These are phyloP conservation scores for Lentinula aciculospora DNA, from an alignment of 768 basidiomycete species.

Conservation along the genomic window DNA sequence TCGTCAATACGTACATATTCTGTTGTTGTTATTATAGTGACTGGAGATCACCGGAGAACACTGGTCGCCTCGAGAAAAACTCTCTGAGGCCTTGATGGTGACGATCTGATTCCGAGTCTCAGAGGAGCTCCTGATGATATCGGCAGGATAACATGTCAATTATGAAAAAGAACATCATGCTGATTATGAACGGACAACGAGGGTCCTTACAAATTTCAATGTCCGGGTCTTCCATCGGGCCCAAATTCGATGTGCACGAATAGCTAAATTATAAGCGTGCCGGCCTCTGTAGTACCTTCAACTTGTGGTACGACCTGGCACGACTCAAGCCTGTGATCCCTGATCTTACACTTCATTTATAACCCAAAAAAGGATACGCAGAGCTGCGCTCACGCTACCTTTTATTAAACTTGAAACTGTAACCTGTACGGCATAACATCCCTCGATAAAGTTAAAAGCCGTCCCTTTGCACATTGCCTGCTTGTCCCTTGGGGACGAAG, in stretches of 20 bases:
- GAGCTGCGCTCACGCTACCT: too few species aligned
- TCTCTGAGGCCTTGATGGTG: not conserved
- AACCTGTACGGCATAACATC: not conserved
- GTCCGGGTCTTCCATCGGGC: not conserved
- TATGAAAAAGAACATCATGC: not conserved
- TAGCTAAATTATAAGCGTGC: not conserved
- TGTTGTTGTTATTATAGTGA: too few species aligned
- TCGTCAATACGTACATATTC: not conserved
- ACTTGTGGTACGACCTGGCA: too few species aligned
- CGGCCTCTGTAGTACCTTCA: too few species aligned
- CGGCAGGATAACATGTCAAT: too few species aligned
- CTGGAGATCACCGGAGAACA: too few species aligned
- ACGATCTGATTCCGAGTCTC: not conserved
- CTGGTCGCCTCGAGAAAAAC: not conserved
- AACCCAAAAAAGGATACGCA: too few species aligned
- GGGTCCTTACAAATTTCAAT: not conserved
- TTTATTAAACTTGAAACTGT: too few species aligned
- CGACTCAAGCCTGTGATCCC: too few species aligned
- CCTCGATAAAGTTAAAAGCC: not conserved
- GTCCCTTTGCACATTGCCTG: too few species aligned
- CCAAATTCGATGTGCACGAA: not conserved
- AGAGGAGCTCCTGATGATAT: not conserved
- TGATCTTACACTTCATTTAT: too few species aligned
- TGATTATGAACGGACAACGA: not conserved
- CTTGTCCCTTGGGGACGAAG: not conserved